Percentiles rank a stretch among this genome's conserved stretches.
phyloP scores from a whole-genome alignment of 139 green algal species.

The Monoraphidium neglectum region DNA sequence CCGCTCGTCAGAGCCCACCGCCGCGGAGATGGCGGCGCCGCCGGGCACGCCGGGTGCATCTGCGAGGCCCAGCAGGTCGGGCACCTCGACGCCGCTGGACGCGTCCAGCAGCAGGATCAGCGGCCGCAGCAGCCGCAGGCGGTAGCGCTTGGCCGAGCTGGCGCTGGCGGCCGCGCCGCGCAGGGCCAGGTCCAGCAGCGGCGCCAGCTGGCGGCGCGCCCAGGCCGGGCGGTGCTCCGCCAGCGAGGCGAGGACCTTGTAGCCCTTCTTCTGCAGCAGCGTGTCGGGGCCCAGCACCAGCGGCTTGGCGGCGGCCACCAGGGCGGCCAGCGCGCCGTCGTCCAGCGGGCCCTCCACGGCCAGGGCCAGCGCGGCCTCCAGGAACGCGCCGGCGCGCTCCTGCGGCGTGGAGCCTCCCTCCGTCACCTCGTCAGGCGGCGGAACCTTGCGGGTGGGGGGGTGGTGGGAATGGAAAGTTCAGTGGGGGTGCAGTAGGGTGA shows the following conservation, averaged over 20 bases:
- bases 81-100: constrained; percentile 3
- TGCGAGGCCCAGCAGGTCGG: background rate
- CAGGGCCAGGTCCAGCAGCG: constrained; percentile 63
- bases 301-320: constrained; percentile 63
- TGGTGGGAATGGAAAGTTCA: too few relatives aligned
- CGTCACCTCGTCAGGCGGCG: too few relatives aligned
- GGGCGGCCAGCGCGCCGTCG: constrained; percentile 48
- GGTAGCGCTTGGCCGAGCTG: constrained; percentile 78
- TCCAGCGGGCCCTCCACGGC: constrained; percentile 63
- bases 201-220: constrained; percentile 28
- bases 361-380: constrained; percentile 84
- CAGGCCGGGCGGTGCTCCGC: constrained; percentile 16
- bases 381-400: constrained; percentile 73
- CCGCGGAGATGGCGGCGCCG: constrained; percentile 9
- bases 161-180: constrained; percentile 34
- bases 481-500: too few relatives aligned
- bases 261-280: constrained; percentile 91
- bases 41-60: background rate
- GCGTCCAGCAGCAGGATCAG: constrained; percentile 44
- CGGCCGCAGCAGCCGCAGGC: constrained; percentile 69
- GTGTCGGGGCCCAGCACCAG: constrained; percentile 70
- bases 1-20: background rate
- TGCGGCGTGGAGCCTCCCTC: too few relatives aligned
- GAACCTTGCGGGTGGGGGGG: too few relatives aligned
- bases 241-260: constrained; percentile 77